Evolutionary conservation across 1,284 basidiomycete species (phyloP).

Genomic region (Boletellus deceptivus): DNA sequence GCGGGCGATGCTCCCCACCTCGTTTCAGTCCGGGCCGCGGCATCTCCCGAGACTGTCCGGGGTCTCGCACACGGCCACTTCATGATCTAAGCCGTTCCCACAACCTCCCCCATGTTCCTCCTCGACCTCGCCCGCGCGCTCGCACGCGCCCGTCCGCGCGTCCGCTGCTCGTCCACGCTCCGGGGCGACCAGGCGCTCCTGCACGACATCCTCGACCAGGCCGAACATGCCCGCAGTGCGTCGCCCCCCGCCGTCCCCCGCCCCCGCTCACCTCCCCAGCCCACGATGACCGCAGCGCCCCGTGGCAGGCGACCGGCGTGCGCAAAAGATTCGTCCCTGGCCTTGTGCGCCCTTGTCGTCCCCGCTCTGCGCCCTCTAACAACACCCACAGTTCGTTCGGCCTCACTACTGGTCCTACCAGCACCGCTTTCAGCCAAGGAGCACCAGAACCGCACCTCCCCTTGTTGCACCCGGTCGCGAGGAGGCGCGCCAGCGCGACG

Average conservation of each 20-base stretch:
- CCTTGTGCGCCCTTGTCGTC: constrained; percentile 13
- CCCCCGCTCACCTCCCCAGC: constrained; percentile 3
- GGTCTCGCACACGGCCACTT: constrained; percentile 10
- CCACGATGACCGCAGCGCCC: background rate
- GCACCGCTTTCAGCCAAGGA: constrained; percentile 35
- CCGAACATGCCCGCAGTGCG: constrained; percentile 20
- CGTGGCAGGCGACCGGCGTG: constrained; percentile 24
- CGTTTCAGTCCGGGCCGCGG: constrained; percentile 16
- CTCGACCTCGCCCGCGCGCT: constrained; percentile 11
- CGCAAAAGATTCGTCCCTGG: constrained; percentile 28
- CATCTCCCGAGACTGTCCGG: constrained; percentile 20
- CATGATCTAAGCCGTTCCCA: constrained; percentile 4
- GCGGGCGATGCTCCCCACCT: constrained; percentile 6
- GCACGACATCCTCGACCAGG: constrained; percentile 23
- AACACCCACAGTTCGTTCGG: constrained; percentile 40
- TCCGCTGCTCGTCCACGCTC: constrained; percentile 20
- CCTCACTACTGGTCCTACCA: constrained; percentile 47
- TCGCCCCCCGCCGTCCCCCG: background rate
- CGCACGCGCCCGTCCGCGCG: background rate
- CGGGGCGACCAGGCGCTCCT: constrained; percentile 23
- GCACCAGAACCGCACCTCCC: constrained; percentile 18
- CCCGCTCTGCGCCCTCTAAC: background rate
- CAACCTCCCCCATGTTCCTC: constrained; percentile 6
- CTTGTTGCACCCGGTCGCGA: constrained; percentile 51
- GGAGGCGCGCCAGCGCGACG: constrained; percentile 56